Base-by-base conservation (phyloP, 73 alveolate species). In the Uronychia setigera region DNA sequence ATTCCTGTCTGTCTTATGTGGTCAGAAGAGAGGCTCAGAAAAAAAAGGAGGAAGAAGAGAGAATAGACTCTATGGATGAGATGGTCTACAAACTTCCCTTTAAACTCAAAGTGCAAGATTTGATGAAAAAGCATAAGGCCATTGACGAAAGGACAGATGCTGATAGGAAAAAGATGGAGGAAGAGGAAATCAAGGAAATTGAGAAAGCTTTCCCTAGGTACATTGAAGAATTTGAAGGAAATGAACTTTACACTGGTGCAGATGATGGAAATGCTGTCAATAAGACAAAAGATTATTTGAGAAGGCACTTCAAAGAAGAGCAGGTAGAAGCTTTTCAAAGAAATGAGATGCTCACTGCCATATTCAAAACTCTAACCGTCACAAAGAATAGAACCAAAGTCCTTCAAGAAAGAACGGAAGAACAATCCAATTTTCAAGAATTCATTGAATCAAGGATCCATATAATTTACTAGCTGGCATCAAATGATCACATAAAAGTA, bases 91-190 rank as follows among this genome's bases (percentile, higher is more conserved):
- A 67, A 67, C 82, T 86, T n/a, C 92, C 92, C 35, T 86, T 86
- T 31, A 86, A 86, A 60, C 57, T 79, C 86, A 86, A 79, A 35
- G 84, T 86, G 0, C 84, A 86, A 34, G 34, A n/a, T 13, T 31
- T 86, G 14, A 86, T 79, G 88, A 79, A 86, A 34, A 32, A 79
- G 26, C 74, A 86, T 35, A 86, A 86, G 57, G 88, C 92, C 5
- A 86, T 86, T 32, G 92, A 86, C 76, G 92, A 86, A 35, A 79
- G 83, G 82, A 79, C 92, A 0, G 67, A 86, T 32, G 79, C 79
- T 34, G 92, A 86, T 79, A 80, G 31, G 33, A 76, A 86, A 31
- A 60, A 32, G 33, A 80, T 59, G 84, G 92, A 86, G 74, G 46
- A 78, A 74, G 83, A 79, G 35, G 88, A 79, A 25, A 0, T 31